Evolutionary conservation across 495 filamentous ascomycete genomes (phyloP).

Genomic region (Neurospora intermedia): DNA sequence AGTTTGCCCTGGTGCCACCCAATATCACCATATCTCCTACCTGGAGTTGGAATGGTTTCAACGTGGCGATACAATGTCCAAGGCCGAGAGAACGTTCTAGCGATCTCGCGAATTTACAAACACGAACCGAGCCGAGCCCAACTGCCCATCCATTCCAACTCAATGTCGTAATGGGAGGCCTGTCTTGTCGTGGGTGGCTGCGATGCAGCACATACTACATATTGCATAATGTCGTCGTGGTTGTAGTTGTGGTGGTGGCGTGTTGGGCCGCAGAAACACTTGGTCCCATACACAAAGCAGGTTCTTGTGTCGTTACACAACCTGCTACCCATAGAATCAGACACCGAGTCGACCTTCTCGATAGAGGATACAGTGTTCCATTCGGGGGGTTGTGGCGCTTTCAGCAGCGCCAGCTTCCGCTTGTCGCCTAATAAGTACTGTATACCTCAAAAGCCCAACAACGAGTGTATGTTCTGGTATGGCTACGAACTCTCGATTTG

Average conservation of each 20-base stretch:
- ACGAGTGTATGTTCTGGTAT: neutral
- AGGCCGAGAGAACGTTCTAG: neutral
- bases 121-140: neutral
- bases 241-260: neutral
- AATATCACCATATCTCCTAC: neutral
- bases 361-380: neutral
- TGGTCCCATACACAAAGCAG: neutral
- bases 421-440: neutral
- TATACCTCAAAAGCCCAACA: neutral
- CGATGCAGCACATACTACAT: neutral
- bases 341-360: neutral
- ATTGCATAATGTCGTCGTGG: neutral
- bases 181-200: neutral
- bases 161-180: neutral
- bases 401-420: neutral
- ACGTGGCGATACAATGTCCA: neutral
- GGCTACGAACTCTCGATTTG: neutral
- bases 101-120: neutral
- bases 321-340: neutral
- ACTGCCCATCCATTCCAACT: neutral
- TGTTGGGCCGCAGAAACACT: neutral
- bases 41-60: neutral
- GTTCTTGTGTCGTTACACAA: neutral
- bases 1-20: neutral
- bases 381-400: neutral